Base-by-base conservation (phyloP, 192 early-diverging fungal genomes). In the Jimgerdemannia lactiflua region DNA sequence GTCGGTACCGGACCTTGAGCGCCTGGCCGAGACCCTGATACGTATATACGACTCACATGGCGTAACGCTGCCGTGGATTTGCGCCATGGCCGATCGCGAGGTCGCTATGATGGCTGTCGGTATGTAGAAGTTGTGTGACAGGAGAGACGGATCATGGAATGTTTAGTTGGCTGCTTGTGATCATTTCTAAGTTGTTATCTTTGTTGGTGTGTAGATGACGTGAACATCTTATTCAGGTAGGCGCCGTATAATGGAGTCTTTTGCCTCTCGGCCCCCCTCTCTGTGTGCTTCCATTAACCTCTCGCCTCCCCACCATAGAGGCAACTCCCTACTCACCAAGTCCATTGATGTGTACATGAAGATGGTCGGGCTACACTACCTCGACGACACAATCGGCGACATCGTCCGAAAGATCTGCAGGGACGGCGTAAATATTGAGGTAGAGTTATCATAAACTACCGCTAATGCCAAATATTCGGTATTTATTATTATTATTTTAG, bases 281-380 rank as follows among this genome's bases (percentile, higher is more conserved):
- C 29, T 29, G 29, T 29, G 29, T 29, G 29, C 29, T 29, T 29
- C 29, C 29, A 29, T 29, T 29, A 29, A 29, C 29, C 19, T 64
- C 11, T 54, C 18, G n/a, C 70, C 4, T 20, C 42, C 70, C 69
- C 7, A 42, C 39, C 8, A 19, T 74, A 86, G 91, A 67, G 89
- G 90, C 19, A 84, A 91, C 17, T 89, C 92, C 14, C 82, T 91
- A 18, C 78, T 89, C 40, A 93, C 92, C 3, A 90, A 91, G 39
- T 87, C 89, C 4, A 78, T 92, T 42, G 92, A 93, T 78, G 84
- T 86, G 6, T 87, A 91, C 71, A 93, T 93, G 92, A 90, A 89
- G 40, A 77, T 91, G 63, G 78, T 89, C 17, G 90, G 92, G 1
- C 82, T 87, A 49, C 75, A 82, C 44, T 92, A 89, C 43, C 71